Percentiles rank a stretch among this genome's conserved stretches.
Evolutionary conservation across 2,329 filamentous ascomycete species (phyloP).

Genomic region (Emericellopsis cladophorae): DNA sequence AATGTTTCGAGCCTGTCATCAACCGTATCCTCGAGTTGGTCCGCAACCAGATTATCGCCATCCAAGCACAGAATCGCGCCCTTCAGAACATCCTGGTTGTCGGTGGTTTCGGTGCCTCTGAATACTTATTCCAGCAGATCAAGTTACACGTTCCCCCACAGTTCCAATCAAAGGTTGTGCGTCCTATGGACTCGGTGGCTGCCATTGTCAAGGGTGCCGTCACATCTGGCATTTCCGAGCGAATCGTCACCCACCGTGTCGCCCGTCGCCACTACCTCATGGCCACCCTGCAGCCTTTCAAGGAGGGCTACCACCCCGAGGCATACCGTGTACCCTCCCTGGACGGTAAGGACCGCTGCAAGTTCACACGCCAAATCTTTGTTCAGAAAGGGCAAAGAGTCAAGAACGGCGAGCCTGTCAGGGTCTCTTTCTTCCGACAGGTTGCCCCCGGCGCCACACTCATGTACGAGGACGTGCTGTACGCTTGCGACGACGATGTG

Average conservation of each 20-base stretch:
- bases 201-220: slow-evolving; percentile 98
- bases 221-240: slow-evolving; percentile 93
- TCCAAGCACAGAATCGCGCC: slow-evolving; percentile 89
- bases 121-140: slow-evolving; percentile 99
- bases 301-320: slow-evolving; percentile 96
- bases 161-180: slow-evolving; percentile 95
- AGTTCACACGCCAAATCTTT: slow-evolving; percentile 96
- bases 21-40: slow-evolving; percentile 94
- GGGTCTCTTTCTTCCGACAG: slow-evolving; percentile 97
- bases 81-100: slow-evolving; percentile 96
- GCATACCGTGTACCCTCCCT: slow-evolving; percentile 94
- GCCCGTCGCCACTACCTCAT: slow-evolving; percentile 97
- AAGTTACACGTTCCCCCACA: slow-evolving; percentile 96
- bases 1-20: slow-evolving; percentile 97
- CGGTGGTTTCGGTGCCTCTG: slow-evolving; percentile 93
- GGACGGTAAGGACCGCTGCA: slow-evolving; percentile 95
- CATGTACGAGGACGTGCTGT: slow-evolving; percentile 98
- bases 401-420: slow-evolving; percentile 98
- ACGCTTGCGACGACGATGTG: slow-evolving; percentile 94
- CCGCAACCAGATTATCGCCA: slow-evolving; percentile 96
- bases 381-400: slow-evolving; percentile 97
- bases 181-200: slow-evolving; percentile 96
- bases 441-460: slow-evolving; percentile 93
- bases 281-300: slow-evolving; percentile 97
- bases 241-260: slow-evolving; percentile 92